Base-by-base conservation (phyloP, 306 rosid genomes). In the peach (Prunus persica) region DNA sequence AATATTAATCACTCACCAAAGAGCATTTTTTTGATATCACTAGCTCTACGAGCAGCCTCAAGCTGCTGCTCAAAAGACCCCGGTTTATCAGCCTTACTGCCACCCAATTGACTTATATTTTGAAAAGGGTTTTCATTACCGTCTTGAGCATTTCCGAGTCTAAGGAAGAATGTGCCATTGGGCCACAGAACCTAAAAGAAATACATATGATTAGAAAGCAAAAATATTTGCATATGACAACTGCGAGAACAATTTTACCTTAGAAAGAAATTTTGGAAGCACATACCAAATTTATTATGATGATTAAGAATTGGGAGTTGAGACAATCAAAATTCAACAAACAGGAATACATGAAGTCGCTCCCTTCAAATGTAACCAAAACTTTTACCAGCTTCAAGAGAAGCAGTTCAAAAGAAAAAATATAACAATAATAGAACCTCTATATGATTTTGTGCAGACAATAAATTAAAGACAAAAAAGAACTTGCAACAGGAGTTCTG, bases 1-100 rank as follows among this genome's bases (percentile, higher is more conserved):
- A 64, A 46, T 20, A 71, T 22, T 32, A 14, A 67, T 22, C 72
- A 88, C 99, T 88, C 76, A 96, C 99, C 98, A 69, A 92, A 86
- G 62, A 96, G 87, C 82, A 96, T 68, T 86, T 92, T 96, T 85
- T 89, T 92, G 74, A 96, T 86, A 69, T 91, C 87, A 81, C 85
- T 92, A 60, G 97, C 98, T 82, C 98, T 86, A 49, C 99, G 99
- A 83, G 96, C 90, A 74, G 98, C 99, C 88, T 96, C 99, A 45
- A 96, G 98, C 76, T 96, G 88, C 75, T 87, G 80, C 89, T 96
- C 97, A 54, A 96, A 96, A 45, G 93, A 89, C 47, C 85, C 88
- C 12, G 83, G 83, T 78, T 81, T 81, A 5, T 57, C 78, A 82
- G 60, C 70, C 75, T 89, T 91, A 78, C 79, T 51, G 63, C 84